A percentile compares a stretch with the other conserved stretches of the same genome.
These are phyloP conservation scores for Neurospora sp. DNA, from an alignment of 495 filamentous ascomycete genomes.

Conservation along the genomic window DNA sequence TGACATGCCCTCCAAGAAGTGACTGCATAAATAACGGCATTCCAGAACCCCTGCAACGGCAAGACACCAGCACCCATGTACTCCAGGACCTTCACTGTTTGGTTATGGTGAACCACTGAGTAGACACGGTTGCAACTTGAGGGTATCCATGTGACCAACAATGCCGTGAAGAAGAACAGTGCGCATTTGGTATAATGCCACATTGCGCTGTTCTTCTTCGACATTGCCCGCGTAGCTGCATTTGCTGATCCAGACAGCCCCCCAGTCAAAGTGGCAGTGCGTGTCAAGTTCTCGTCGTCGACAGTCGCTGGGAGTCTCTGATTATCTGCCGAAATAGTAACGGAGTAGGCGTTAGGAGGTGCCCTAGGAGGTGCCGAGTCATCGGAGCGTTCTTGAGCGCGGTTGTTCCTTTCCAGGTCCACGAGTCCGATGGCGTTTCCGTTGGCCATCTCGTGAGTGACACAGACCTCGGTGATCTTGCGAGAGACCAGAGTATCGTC, in stretches of 20 bases:
- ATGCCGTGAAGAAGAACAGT: slow-evolving; percentile 73
- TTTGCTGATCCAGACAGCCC: slow-evolving; percentile 7
- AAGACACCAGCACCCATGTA: slow-evolving; percentile 65
- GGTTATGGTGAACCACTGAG: slow-evolving; percentile 45
- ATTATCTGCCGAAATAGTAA: slow-evolving; percentile 34
- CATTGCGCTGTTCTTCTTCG: slow-evolving; percentile 35
- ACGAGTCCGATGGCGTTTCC: slow-evolving; percentile 13
- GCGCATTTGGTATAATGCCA: slow-evolving; percentile 80
- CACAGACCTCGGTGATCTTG: slow-evolving; percentile 49
- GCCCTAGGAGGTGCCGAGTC: slow-evolving; percentile 6
- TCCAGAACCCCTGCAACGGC: slow-evolving; percentile 84
- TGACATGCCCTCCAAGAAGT: slow-evolving; percentile 46
- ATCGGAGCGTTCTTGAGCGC: background rate
- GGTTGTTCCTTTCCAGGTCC: slow-evolving; percentile 9
- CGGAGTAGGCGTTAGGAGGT: slow-evolving; percentile 27
- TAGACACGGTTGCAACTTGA: slow-evolving; percentile 74
- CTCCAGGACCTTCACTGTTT: slow-evolving; percentile 50
- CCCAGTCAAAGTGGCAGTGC: background rate
- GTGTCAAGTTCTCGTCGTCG: background rate
- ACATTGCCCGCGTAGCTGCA: slow-evolving; percentile 5
- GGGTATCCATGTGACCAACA: slow-evolving; percentile 80
- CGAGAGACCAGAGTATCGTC: slow-evolving; percentile 33
- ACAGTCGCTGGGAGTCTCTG: background rate
- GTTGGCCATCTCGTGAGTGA: slow-evolving; percentile 33
- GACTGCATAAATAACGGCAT: slow-evolving; percentile 66